Conservation (phyloP, 768 basidiomycete genomes). For the Rhizopogon vesiculosus region DNA sequence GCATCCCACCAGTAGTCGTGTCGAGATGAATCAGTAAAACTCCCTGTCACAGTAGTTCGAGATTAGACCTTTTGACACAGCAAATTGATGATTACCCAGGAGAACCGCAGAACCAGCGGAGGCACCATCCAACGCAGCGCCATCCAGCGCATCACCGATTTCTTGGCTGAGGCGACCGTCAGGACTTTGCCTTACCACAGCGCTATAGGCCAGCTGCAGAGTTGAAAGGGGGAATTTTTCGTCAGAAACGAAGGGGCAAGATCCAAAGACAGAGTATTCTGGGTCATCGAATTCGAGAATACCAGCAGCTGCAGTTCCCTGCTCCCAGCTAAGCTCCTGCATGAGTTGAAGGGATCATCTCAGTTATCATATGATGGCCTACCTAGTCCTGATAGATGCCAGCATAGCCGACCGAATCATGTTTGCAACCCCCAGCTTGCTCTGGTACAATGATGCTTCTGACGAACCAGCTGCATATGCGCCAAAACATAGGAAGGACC, state of each 20-base stretch:
- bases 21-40: slow-evolving; percentile 11
- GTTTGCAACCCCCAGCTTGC: background rate
- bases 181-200: slow-evolving; percentile 19
- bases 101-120: slow-evolving; percentile 21
- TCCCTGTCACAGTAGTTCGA: background rate
- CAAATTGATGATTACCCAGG: slow-evolving; percentile 9
- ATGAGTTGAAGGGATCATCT: background rate
- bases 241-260: slow-evolving; percentile 12
- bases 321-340: slow-evolving; percentile 20
- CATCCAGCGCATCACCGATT: slow-evolving; percentile 21
- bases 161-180: slow-evolving; percentile 24
- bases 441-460: slow-evolving; percentile 1
- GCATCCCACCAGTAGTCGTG: slow-evolving; percentile 15
- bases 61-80: background rate
- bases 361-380: background rate
- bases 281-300: slow-evolving; percentile 19
- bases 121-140: slow-evolving; percentile 24
- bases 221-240: slow-evolving; percentile 13
- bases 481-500: background rate
- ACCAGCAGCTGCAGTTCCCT: slow-evolving; percentile 22
- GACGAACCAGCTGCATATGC: background rate
- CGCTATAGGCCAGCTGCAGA: slow-evolving; percentile 22
- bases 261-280: slow-evolving; percentile 22
- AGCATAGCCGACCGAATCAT: slow-evolving; percentile 17
- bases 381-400: slow-evolving; percentile 24